These are phyloP conservation scores for Hypoxylon intermedium DNA, from an alignment of 495 filamentous ascomycete species.

Conservation along the genomic window DNA sequence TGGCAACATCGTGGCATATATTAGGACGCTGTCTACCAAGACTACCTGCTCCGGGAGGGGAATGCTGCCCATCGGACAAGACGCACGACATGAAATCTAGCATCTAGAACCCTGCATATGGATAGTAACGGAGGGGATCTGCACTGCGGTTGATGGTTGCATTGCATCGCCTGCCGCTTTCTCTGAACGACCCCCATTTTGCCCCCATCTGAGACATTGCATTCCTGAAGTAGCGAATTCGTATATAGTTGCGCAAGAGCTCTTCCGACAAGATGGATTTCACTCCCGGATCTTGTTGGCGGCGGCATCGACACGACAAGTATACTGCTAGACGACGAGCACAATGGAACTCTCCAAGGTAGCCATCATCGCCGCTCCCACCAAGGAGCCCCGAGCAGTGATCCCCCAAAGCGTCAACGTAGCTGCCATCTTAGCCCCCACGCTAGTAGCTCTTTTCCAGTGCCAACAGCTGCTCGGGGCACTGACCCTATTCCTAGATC, in stretches of 20 bases:
- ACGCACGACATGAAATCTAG: background rate
- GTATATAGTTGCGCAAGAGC: constrained; percentile 4
- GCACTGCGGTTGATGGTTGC: background rate
- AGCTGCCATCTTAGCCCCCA: constrained; percentile 33
- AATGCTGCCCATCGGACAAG: background rate
- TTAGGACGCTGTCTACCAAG: background rate
- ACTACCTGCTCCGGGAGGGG: background rate
- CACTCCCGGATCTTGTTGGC: background rate
- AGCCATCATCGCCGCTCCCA: constrained; percentile 44
- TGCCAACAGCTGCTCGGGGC: constrained; percentile 42
- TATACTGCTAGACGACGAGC: background rate
- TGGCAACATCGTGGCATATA: background rate
- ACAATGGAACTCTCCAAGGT: constrained; percentile 29
- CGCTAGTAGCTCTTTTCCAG: constrained; percentile 39
- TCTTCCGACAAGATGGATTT: background rate
- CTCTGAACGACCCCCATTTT: background rate
- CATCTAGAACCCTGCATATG: background rate
- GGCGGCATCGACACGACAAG: background rate
- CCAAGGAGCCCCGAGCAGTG: constrained; percentile 35
- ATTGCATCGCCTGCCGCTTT: background rate
- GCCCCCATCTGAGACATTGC: background rate
- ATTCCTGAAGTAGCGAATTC: constrained; percentile 1
- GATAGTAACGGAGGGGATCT: background rate
- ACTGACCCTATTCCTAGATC: constrained; percentile 34
- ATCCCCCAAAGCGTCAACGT: constrained; percentile 31